Base-by-base conservation (phyloP, 1,284 basidiomycete species). In the Dichomitus squalens region DNA sequence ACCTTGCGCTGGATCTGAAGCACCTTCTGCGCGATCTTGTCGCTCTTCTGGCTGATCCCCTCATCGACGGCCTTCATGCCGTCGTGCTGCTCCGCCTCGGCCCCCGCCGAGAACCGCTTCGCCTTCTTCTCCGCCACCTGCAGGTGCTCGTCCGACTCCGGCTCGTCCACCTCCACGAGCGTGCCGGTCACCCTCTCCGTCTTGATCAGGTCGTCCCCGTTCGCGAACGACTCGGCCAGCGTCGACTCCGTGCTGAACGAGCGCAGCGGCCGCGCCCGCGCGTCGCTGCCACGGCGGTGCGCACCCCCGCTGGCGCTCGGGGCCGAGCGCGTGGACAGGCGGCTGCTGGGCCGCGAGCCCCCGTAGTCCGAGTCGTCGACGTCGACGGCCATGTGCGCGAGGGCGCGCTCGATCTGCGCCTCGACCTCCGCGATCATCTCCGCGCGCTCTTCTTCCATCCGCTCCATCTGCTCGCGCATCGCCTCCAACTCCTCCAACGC, bases 361-460 rank as follows among this genome's bases (percentile, higher is more conserved):
- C 79, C 79, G 55, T 86, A 88, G 64, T 92, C 89, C 16, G 86
- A 88, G 55, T 88, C 87, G 52, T 89, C 87, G 53, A 63, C 61
- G 31, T 55, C 53, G 56, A 92, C 86, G 16, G 89, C 85, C 90
- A 93, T 93, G 18, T 88, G 90, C 29, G 82, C 87, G 47, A 93
- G 77, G 2, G 92, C 91, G 57, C 87, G 81, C 71, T 93, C 90
- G 66, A 93, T 93, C 75, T 93, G 90, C 25, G 88, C 88, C 70
- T 93, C 90, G 23, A 93, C 90, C 73, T 93, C 90, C 12, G 88
- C 90, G 46, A 93, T 88, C 90, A 93, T 92, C 67, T 90, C 87
- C 34, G 86, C 83, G 52, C 92, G 88, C 71, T 93, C 90, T 61
- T 83, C 76, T 69, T 93, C 90, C 91, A 93, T 92, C 68, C 76